Evolutionary conservation across 805 yeast species (phyloP).

Genomic region (Hanseniaspora thailandica): DNA sequence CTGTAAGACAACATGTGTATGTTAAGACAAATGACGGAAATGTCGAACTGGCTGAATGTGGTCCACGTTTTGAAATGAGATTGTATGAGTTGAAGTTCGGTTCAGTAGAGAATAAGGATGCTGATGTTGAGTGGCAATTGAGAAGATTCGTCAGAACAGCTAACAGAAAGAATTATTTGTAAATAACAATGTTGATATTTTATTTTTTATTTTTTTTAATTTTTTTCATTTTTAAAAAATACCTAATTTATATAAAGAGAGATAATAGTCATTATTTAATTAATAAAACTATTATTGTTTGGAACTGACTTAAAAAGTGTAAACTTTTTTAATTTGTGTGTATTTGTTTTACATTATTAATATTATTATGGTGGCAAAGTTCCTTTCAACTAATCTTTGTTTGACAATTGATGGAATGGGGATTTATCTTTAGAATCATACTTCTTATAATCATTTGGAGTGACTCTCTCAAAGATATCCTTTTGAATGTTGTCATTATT

Average conservation of each 20-base stretch:
- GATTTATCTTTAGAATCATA: slow-evolving; percentile 5
- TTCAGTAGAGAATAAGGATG: slow-evolving; percentile 86
- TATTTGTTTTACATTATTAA: not conserved
- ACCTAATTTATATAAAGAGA: not conserved
- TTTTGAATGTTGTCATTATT: not conserved
- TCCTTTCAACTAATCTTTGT: slow-evolving; percentile 15
- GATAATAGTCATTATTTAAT: too few species aligned
- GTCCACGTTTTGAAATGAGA: slow-evolving; percentile 98
- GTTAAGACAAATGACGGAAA: slow-evolving; percentile 68
- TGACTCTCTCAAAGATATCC: slow-evolving; percentile 11
- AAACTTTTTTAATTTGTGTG: not conserved
- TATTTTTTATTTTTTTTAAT: not conserved
- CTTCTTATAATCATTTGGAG: slow-evolving; percentile 13
- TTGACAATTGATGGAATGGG: slow-evolving; percentile 13
- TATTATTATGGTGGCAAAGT: not conserved
- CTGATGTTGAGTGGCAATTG: slow-evolving; percentile 94
- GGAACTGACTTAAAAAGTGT: too few species aligned
- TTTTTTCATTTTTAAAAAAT: not conserved
- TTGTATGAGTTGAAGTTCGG: slow-evolving; percentile 80
- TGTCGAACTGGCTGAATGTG: slow-evolving; percentile 89
- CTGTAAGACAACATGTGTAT: slow-evolving; percentile 90
- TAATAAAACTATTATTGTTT: too few species aligned
- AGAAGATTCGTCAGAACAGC: slow-evolving; percentile 92
- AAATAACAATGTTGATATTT: not conserved
- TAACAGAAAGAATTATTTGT: slow-evolving; percentile 78